A percentile compares a stretch with the other conserved stretches of the same genome.
phyloP scores from a whole-genome alignment of 1,284 basidiomycete species.

The Microbotryum violaceum region DNA sequence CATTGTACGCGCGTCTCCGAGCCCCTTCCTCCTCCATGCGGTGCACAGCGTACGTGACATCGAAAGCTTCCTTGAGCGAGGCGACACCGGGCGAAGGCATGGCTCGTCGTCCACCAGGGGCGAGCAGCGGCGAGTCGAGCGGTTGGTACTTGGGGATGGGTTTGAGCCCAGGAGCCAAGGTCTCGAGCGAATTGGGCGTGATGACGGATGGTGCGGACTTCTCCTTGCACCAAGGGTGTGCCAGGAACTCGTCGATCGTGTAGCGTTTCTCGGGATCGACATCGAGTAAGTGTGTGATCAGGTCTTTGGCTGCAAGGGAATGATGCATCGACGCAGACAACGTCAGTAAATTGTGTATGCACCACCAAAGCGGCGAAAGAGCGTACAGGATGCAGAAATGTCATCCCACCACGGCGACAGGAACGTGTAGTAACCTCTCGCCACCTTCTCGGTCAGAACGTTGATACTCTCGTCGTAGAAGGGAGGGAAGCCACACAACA shows the following conservation, averaged over 20 bases:
- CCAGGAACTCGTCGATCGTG: conserved; percentile 95
- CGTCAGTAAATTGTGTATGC: neutral
- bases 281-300: conserved; percentile 89
- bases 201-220: conserved; percentile 45
- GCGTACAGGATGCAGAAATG: conserved; percentile 66
- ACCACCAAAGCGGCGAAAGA: conserved; percentile 12
- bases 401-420: conserved; percentile 99
- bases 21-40: conserved; percentile 98
- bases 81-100: conserved; percentile 80
- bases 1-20: conserved; percentile 67
- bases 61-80: conserved; percentile 94
- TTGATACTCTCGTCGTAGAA: conserved; percentile 99
- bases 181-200: conserved; percentile 54
- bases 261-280: conserved; percentile 92
- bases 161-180: conserved; percentile 40
- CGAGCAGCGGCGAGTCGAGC: conserved; percentile 84
- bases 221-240: conserved; percentile 85
- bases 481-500: conserved; percentile 69
- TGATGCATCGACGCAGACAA: neutral
- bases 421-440: conserved; percentile 95
- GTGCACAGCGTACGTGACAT: conserved; percentile 97
- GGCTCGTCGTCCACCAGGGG: conserved; percentile 56
- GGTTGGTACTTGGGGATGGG: conserved; percentile 48
- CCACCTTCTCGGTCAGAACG: conserved; percentile 96
- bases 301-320: conserved; percentile 68